A percentile compares a stretch with the other conserved stretches of the same genome.
Evolutionary conservation across 164 flowering plant species (phyloP).

Genomic region (Houttuynia cordata): DNA sequence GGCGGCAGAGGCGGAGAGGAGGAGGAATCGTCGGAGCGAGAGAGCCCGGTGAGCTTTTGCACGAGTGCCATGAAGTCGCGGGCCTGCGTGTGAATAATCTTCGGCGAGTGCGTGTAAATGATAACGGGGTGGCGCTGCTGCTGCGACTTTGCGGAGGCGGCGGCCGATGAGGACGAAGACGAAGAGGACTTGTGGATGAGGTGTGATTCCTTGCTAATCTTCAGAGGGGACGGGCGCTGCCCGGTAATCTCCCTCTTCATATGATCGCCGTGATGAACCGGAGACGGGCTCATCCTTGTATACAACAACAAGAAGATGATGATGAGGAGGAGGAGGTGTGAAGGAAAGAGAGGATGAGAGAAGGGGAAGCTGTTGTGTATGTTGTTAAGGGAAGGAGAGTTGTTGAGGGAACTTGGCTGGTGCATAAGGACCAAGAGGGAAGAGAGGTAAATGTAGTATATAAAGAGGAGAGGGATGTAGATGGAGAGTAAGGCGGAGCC

Average conservation of each 20-base stretch:
- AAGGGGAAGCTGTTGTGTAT: no score
- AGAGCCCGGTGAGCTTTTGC: constrained; percentile 53
- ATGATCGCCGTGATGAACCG: constrained; percentile 7
- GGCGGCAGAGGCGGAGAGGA: constrained; percentile 1
- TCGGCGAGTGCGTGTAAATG: constrained; percentile 63
- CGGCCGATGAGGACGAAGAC: constrained; percentile 12
- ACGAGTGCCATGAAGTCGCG: constrained; percentile 72
- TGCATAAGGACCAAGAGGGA: not conserved
- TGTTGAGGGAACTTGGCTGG: not conserved
- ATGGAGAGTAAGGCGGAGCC: constrained; percentile 4
- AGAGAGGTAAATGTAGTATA: not conserved
- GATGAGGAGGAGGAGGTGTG: not conserved
- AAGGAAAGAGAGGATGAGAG: no score
- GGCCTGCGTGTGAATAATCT: constrained; percentile 52
- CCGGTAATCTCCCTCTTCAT: constrained; percentile 20
- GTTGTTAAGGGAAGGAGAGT: not conserved
- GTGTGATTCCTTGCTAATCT: constrained; percentile 36
- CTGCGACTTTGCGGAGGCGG: constrained; percentile 3
- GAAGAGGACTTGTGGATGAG: constrained; percentile 27
- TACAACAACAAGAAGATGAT: no score
- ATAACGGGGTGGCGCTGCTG: constrained; percentile 41
- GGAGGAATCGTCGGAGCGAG: constrained; percentile 12
- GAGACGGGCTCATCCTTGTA: constrained; percentile 9
- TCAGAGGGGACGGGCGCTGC: constrained; percentile 37
- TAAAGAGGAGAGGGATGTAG: no score